Conservation (phyloP, 2,329 filamentous ascomycete genomes). For the Hortaea sp. region DNA sequence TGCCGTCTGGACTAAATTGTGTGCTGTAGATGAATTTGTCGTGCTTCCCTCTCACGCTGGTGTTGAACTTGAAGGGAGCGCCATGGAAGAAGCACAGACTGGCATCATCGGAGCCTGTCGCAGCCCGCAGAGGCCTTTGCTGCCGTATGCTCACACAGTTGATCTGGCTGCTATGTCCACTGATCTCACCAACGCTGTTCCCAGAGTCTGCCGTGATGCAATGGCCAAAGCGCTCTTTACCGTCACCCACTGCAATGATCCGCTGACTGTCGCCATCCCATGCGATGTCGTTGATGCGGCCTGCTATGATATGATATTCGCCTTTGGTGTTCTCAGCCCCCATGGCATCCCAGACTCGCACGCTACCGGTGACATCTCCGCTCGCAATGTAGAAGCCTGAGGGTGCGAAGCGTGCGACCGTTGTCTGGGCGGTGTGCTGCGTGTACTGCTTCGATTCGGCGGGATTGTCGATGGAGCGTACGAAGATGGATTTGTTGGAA, state of each 20-base stretch:
- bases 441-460: constrained; percentile 81
- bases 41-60: constrained; percentile 68
- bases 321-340: constrained; percentile 84
- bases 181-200: constrained; percentile 90
- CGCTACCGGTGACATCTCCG: constrained; percentile 73
- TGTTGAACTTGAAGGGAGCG: constrained; percentile 90
- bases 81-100: constrained; percentile 88
- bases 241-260: constrained; percentile 91
- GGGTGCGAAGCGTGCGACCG: constrained; percentile 86
- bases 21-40: constrained; percentile 82
- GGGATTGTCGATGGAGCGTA: constrained; percentile 88
- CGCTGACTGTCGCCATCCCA: constrained; percentile 97
- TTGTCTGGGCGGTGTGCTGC: constrained; percentile 78
- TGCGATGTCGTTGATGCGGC: constrained; percentile 88
- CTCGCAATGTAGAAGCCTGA: constrained; percentile 92
- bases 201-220: constrained; percentile 93
- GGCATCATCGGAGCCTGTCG: constrained; percentile 83
- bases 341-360: constrained; percentile 84
- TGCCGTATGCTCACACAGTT: constrained; percentile 85
- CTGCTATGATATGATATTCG: constrained; percentile 89
- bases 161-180: constrained; percentile 80
- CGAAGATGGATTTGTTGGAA: constrained; percentile 91
- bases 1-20: constrained; percentile 83
- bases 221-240: constrained; percentile 84
- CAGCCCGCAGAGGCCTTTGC: constrained; percentile 81